Evolutionary conservation across 768 basidiomycete species (phyloP).

Genomic region (Mycena kentingensis): DNA sequence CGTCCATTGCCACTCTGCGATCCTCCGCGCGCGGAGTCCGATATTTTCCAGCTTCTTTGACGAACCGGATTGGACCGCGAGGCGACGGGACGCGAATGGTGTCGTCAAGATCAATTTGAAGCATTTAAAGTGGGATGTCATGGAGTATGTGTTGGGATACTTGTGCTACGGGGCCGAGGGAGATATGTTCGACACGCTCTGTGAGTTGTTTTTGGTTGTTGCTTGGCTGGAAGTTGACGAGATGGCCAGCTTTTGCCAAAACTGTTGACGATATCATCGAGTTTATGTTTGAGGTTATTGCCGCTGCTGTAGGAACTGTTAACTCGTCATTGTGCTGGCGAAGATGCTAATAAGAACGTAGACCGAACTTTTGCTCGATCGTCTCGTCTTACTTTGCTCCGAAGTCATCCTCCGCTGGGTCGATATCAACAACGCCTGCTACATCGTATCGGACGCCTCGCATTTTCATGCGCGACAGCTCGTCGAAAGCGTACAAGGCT

Average conservation of each 20-base stretch:
- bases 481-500: conserved; percentile 70
- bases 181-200: conserved; percentile 71
- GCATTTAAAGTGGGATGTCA: conserved; percentile 72
- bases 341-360: conserved; percentile 31
- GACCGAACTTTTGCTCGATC: conserved; percentile 89
- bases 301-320: conserved; percentile 63
- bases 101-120: conserved; percentile 64
- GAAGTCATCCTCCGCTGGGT: conserved; percentile 66
- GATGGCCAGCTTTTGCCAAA: conserved; percentile 55
- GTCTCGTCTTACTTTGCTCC: conserved; percentile 83
- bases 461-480: conserved; percentile 74
- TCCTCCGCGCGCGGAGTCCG: conserved; percentile 81
- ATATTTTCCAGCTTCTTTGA: conserved; percentile 87
- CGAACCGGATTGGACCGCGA: conserved; percentile 76
- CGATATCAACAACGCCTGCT: conserved; percentile 74
- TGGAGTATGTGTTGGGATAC: conserved; percentile 75
- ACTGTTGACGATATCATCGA: conserved; percentile 78
- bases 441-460: conserved; percentile 79
- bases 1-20: conserved; percentile 66
- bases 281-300: conserved; percentile 85
- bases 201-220: conserved; percentile 39
- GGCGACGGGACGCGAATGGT: conserved; percentile 56
- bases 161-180: conserved; percentile 72
- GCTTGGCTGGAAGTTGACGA: conserved; percentile 4
- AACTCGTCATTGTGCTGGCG: neutral